Percentiles rank a stretch among this genome's conserved stretches.
These are phyloP conservation scores for Chaetomium strumarium DNA, from an alignment of 2,329 filamentous ascomycete genomes.

Conservation along the genomic window DNA sequence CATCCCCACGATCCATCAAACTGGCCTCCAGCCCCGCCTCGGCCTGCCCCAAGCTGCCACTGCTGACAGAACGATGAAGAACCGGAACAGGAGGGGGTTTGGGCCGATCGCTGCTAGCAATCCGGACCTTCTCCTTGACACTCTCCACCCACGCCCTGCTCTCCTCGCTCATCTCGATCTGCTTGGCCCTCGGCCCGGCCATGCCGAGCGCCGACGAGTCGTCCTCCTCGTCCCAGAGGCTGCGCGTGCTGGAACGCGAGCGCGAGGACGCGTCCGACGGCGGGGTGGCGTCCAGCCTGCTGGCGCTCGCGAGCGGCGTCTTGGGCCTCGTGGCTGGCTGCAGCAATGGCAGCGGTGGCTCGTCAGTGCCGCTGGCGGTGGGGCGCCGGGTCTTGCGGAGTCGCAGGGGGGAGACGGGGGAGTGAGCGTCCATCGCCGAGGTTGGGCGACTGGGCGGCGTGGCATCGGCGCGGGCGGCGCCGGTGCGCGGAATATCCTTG, in stretches of 20 bases:
- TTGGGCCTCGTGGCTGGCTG: constrained; percentile 28
- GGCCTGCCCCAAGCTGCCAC: no score
- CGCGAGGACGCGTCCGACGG: constrained; percentile 38
- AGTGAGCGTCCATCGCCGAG: constrained; percentile 34
- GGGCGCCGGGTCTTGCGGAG: constrained; percentile 50
- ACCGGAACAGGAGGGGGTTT: constrained; percentile 14
- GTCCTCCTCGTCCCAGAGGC: constrained; percentile 56
- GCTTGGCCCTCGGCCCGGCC: constrained; percentile 62
- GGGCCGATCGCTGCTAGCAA: constrained; percentile 56
- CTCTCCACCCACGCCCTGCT: constrained; percentile 76
- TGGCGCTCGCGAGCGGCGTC: constrained; percentile 37
- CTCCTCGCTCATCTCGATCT: constrained; percentile 62
- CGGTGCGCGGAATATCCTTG: constrained; percentile 32
- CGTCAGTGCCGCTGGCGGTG: constrained; percentile 4
- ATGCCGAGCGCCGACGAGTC: constrained; percentile 55
- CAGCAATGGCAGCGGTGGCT: neutral
- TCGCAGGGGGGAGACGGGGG: constrained; percentile 42
- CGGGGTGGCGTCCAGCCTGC: constrained; percentile 27
- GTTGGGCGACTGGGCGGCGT: constrained; percentile 33
- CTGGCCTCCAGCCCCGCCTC: constrained; percentile 18
- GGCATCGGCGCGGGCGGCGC: constrained; percentile 25
- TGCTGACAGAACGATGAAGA: no score
- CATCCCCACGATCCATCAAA: constrained; percentile 12
- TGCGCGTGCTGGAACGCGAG: constrained; percentile 47
- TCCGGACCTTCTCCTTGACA: constrained; percentile 72